These are phyloP conservation scores for Annulohypoxylon truncatum DNA, from an alignment of 2,329 filamentous ascomycete genomes.

Conservation along the genomic window DNA sequence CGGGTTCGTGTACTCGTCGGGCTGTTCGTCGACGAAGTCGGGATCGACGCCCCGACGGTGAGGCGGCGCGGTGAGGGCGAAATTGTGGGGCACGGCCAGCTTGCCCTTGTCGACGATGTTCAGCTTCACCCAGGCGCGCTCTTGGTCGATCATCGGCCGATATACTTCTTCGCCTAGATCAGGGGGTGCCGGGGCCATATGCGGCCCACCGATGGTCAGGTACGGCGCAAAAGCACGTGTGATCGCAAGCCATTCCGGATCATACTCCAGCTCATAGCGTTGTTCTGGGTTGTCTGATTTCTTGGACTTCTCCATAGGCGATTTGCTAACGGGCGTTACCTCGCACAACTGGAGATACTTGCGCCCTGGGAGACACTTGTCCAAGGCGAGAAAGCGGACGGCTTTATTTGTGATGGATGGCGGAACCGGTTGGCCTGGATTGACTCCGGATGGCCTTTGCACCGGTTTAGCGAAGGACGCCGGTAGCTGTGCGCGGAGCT, in stretches of 20 bases:
- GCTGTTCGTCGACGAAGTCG: constrained; percentile 70
- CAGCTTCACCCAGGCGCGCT: constrained; percentile 83
- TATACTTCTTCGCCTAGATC: constrained; percentile 79
- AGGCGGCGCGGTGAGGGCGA: constrained; percentile 78
- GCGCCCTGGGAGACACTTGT: constrained; percentile 85
- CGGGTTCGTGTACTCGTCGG: constrained; percentile 85
- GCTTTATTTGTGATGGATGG: constrained; percentile 78
- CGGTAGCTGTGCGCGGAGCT: constrained; percentile 79
- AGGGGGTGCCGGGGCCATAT: constrained; percentile 60
- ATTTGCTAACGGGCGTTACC: constrained; percentile 61
- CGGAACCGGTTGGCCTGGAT: constrained; percentile 73
- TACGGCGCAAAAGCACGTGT: constrained; percentile 80
- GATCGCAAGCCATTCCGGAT: constrained; percentile 95
- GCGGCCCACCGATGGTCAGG: constrained; percentile 71
- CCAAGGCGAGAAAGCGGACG: constrained; percentile 88
- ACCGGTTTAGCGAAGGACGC: constrained; percentile 72
- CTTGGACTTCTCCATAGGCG: constrained; percentile 40
- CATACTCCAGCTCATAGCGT: constrained; percentile 78
- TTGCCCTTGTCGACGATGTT: constrained; percentile 73
- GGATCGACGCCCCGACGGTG: constrained; percentile 68
- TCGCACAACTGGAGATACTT: constrained; percentile 85
- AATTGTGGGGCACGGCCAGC: constrained; percentile 81
- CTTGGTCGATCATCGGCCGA: constrained; percentile 71
- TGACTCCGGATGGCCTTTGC: constrained; percentile 52
- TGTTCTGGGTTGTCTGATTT: constrained; percentile 42